Evolutionary conservation across 2,329 filamentous ascomycete species (phyloP).

Genomic region (Fusarium gaditjirri): DNA sequence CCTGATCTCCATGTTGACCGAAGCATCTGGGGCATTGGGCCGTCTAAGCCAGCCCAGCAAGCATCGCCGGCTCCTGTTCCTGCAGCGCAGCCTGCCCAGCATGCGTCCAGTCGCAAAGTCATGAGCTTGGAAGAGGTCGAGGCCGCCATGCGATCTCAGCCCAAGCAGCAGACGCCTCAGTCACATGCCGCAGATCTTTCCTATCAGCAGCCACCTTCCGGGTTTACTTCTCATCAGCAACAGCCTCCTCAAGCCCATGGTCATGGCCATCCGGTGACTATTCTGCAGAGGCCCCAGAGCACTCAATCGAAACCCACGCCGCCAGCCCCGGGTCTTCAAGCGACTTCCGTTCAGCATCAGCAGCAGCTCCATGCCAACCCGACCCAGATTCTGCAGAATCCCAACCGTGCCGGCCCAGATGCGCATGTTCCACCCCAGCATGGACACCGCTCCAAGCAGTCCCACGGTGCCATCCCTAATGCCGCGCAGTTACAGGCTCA

Average conservation of each 20-base stretch:
- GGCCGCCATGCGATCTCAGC: slow-evolving; percentile 84
- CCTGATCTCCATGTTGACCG: slow-evolving; percentile 93
- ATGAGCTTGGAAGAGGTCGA: slow-evolving; percentile 98
- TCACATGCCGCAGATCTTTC: slow-evolving; percentile 43
- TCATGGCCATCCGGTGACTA: slow-evolving; percentile 63
- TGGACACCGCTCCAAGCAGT: slow-evolving; percentile 55
- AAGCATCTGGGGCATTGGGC: slow-evolving; percentile 86
- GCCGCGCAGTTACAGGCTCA: slow-evolving; percentile 50
- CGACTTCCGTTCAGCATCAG: slow-evolving; percentile 48
- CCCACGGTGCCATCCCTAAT: slow-evolving; percentile 61
- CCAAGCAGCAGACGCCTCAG: slow-evolving; percentile 61
- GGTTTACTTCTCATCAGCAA: slow-evolving; percentile 44
- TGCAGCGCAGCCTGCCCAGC: slow-evolving; percentile 28
- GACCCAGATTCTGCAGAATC: slow-evolving; percentile 83
- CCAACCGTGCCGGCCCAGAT: slow-evolving; percentile 70
- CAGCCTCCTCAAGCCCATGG: slow-evolving; percentile 47
- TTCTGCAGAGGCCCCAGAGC: slow-evolving; percentile 65
- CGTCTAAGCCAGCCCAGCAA: slow-evolving; percentile 56
- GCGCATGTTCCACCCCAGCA: slow-evolving; percentile 49
- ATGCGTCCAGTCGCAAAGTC: slow-evolving; percentile 72
- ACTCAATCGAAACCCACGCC: slow-evolving; percentile 54
- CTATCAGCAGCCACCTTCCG: slow-evolving; percentile 43
- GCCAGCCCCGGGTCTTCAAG: slow-evolving; percentile 47
- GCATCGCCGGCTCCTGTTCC: slow-evolving; percentile 46
- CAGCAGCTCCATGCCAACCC: slow-evolving; percentile 63